Base-by-base conservation (phyloP, 805 yeast species). In the Monosporozyma solicola region DNA sequence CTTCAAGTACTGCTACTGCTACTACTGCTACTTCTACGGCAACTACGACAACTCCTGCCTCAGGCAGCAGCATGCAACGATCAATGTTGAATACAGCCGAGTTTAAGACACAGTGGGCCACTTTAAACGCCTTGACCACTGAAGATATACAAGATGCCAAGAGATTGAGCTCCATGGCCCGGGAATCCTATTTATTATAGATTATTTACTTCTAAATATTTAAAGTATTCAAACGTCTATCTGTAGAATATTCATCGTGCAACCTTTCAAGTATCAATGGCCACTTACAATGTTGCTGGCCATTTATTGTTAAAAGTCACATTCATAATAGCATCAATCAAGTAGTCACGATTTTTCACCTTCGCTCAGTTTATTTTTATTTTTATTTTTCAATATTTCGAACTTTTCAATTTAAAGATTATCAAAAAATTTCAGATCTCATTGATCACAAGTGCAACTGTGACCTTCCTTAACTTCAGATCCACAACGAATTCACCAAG, bases 151-250 rank as follows among this genome's bases (percentile, higher is more conserved):
- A 69, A 47, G 78, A 77, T 32, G 71, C 84, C 51, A 74, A 71
- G 24, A 87, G 83, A 50, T 72, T 83, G 48, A 80, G 79, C 59
- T 72, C 72, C 24, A 74, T 81, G 27, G 84, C 82, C 0, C 73
- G 70, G 32, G 72, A 72, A 35, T 80, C 85, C 58, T 80, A 79
- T 47, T 13, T 27, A 8, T 44, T 50, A 25, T 32, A 44, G 25
- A 24, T 6, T 11, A 27, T 27, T 27, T 27, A 27, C 5, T 5
- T 27, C 7, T 27, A 27, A 27, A 27, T 27, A 27, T 27, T 27
- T 27, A 27, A 27, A 27, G 2, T 20, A 20, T 20, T 20, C 20
- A 20, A 20, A 20, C 20, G 2, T 20, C 20, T 20, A 20, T 1
- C 20, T 20, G 20, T 20, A 20, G 20, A 20, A 20, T 20, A 20